Evolutionary conservation across 495 filamentous ascomycete genomes (phyloP).

Genomic region (Peziza echinospora): DNA sequence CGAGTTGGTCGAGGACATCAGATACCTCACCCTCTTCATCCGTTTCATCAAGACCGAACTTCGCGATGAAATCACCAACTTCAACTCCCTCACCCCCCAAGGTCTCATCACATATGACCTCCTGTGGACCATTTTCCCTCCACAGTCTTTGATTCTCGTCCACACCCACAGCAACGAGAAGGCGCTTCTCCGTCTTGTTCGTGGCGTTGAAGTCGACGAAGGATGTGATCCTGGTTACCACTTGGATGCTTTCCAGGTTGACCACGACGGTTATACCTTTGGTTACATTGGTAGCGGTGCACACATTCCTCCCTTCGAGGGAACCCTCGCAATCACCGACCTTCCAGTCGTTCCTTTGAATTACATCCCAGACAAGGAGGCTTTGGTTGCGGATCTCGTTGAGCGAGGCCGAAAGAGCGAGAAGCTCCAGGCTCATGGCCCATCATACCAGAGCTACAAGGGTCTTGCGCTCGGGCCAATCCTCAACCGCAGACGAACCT

Average conservation of each 20-base stretch:
- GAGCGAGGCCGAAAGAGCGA: conserved; percentile 31
- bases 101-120: background rate
- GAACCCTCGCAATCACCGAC: conserved; percentile 33
- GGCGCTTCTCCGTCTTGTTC: background rate
- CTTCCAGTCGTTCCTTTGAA: conserved; percentile 35
- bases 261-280: conserved; percentile 39
- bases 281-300: conserved; percentile 26
- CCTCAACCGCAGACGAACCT: conserved; percentile 18
- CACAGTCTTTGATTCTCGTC: background rate
- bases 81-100: background rate
- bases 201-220: background rate
- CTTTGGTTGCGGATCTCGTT: conserved; percentile 22
- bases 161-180: background rate
- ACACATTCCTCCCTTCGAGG: conserved; percentile 29
- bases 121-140: background rate
- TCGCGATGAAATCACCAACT: background rate
- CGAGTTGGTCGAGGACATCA: background rate
- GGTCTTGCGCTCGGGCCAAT: conserved; percentile 25
- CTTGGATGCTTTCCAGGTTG: conserved; percentile 18
- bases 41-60: background rate
- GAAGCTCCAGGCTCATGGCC: conserved; percentile 30
- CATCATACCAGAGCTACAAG: conserved; percentile 39
- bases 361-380: conserved; percentile 29
- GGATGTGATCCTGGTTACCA: background rate
- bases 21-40: background rate